These are phyloP conservation scores for Spergularia azorica DNA, from an alignment of 179 eudicot species.

Conservation along the genomic window DNA sequence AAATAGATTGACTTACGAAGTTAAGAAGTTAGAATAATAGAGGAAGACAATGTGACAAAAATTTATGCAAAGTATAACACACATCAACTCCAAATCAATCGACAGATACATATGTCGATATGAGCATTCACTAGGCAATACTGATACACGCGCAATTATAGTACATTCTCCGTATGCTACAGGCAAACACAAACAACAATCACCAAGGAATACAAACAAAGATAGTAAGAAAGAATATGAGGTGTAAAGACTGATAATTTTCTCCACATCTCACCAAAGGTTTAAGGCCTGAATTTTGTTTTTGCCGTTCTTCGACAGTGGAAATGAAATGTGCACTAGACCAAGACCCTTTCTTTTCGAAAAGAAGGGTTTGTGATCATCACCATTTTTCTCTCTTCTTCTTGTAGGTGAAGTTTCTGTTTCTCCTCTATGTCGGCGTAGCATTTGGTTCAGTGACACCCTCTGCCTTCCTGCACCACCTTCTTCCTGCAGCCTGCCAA, in stretches of 20 bases:
- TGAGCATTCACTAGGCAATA: too few relatives aligned
- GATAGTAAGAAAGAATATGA: background rate
- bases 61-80: too few relatives aligned
- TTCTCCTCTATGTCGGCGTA: constrained; percentile 32
- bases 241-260: background rate
- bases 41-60: too few relatives aligned
- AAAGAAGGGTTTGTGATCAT: constrained; percentile 30
- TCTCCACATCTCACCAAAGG: constrained; percentile 26
- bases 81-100: too few relatives aligned
- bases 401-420: constrained; percentile 8
- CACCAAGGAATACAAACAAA: background rate
- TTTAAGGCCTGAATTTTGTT: constrained; percentile 38
- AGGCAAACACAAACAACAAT: constrained; percentile 1
- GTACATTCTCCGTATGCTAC: background rate
- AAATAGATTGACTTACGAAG: too few relatives aligned
- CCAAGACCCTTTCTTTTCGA: constrained; percentile 40
- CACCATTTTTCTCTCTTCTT: constrained; percentile 24
- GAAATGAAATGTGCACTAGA: constrained; percentile 41
- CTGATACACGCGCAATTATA: background rate
- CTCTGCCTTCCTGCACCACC: constrained; percentile 28
- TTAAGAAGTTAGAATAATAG: too few relatives aligned
- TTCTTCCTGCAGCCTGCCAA: background rate
- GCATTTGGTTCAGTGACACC: constrained; percentile 49
- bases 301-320: constrained; percentile 33
- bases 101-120: too few relatives aligned